Evolutionary conservation across 345 rosid species (phyloP).

Genomic region (Stellera chamaejasme): DNA sequence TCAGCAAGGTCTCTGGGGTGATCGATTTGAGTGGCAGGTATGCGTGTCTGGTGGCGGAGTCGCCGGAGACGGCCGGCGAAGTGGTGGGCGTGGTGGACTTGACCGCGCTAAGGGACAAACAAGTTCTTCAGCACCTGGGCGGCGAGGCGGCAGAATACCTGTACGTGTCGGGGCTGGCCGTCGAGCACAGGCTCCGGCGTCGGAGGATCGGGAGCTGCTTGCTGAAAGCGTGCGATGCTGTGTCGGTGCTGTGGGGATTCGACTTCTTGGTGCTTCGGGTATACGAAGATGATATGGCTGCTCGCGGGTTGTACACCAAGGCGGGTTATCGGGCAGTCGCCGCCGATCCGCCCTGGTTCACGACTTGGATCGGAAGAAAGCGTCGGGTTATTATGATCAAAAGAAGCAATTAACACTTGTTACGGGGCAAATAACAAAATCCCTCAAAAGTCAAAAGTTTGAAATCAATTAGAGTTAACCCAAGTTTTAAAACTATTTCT

Average conservation of each 20-base stretch:
- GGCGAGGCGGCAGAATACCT: constrained; percentile 57
- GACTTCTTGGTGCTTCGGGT: constrained; percentile 60
- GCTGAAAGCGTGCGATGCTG: constrained; percentile 64
- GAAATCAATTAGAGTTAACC: too few relatives aligned
- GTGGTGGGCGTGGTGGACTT: constrained; percentile 79
- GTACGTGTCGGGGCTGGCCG: constrained; percentile 83
- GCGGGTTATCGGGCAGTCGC: constrained; percentile 63
- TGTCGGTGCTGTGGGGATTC: constrained; percentile 55
- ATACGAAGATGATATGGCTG: constrained; percentile 72
- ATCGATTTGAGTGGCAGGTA: constrained; percentile 30
- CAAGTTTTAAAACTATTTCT: too few relatives aligned
- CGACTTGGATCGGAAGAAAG: constrained; percentile 65
- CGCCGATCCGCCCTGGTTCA: constrained; percentile 54
- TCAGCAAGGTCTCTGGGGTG: background rate
- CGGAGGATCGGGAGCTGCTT: constrained; percentile 59
- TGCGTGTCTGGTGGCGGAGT: constrained; percentile 77
- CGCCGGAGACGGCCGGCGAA: constrained; percentile 21
- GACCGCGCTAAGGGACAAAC: constrained; percentile 47
- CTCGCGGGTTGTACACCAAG: constrained; percentile 52
- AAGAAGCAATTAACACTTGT: constrained; percentile 9
- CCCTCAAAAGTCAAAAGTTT: too few relatives aligned
- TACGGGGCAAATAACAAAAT: too few relatives aligned
- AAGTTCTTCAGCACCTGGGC: constrained; percentile 41
- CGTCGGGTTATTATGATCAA: constrained; percentile 71
- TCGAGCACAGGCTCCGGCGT: constrained; percentile 56